Evolutionary conservation across 176 grass and related monocot species (phyloP).

Genomic region (Echinochloa phyllopogon): DNA sequence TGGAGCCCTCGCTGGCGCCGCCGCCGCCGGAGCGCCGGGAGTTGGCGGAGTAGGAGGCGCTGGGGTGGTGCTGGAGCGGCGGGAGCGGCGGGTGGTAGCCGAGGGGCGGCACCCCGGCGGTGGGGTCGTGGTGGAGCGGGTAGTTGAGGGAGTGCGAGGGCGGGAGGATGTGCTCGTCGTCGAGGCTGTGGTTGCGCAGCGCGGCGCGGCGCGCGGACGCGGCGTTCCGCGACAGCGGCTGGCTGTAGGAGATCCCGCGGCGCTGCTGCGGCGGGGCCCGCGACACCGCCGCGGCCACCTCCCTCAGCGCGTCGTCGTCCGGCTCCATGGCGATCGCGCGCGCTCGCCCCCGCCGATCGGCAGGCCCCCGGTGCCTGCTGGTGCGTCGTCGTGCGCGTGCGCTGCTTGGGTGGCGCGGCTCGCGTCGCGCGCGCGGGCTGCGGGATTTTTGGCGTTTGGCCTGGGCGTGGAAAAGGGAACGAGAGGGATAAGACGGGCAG

Average conservation of each 20-base stretch:
- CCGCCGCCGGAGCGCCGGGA: slow-evolving; percentile 28
- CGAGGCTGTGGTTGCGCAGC: slow-evolving; percentile 78
- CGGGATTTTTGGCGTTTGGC: background rate
- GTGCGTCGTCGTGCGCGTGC: slow-evolving; percentile 6
- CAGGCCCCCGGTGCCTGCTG: background rate
- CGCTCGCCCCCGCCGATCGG: slow-evolving; percentile 4
- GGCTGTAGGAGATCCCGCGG: slow-evolving; percentile 81
- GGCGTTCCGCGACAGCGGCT: slow-evolving; percentile 70
- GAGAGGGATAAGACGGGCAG: slow-evolving; percentile 52
- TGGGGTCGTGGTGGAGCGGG: slow-evolving; percentile 42
- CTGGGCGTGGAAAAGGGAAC: slow-evolving; percentile 21
- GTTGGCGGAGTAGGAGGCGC: slow-evolving; percentile 41
- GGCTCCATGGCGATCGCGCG: slow-evolving; percentile 39
- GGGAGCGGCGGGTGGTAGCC: slow-evolving; percentile 47
- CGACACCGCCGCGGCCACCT: slow-evolving; percentile 34
- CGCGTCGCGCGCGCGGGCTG: background rate
- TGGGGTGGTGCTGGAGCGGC: slow-evolving; percentile 46
- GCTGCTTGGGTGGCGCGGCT: background rate
- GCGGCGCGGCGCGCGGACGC: slow-evolving; percentile 57
- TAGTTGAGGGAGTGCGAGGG: slow-evolving; percentile 50
- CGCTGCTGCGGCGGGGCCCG: slow-evolving; percentile 36
- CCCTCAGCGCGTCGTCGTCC: slow-evolving; percentile 39
- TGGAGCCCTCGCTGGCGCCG: slow-evolving; percentile 55
- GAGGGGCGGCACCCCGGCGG: slow-evolving; percentile 2
- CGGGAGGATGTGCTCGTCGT: slow-evolving; percentile 54